Base-by-base conservation (phyloP, 306 rosid genomes). In the Glycyrrhiza uralensis region DNA sequence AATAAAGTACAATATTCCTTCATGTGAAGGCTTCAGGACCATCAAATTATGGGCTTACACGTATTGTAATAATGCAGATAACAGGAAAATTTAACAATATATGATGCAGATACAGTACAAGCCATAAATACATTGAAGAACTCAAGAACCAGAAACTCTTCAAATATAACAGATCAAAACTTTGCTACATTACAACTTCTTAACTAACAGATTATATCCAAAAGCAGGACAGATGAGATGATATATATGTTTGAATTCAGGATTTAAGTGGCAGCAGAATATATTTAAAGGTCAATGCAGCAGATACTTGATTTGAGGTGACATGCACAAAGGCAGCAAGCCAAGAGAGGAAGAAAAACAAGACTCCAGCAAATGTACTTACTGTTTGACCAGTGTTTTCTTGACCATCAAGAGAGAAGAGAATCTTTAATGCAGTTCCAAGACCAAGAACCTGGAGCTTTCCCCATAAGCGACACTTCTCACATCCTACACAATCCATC, bases 401-500 rank as follows among this genome's bases (percentile, higher is more conserved):
- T 68, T 76, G 87, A 42, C 86, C 89, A 55, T 94, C 78, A 60
- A 77, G 91, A 39, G 97, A 79, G 76, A 94, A 94, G 81, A 94
- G 99, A 80, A 94, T 89, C 66, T 91, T 82, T 56, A 94, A 81
- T 54, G 99, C 99, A 14, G 99, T 94, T 54, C 99, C 99, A 6
- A 94, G 96, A 52, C 99, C 99, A 71, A 83, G 99, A 82, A 94
- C 97, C 90, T 94, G 99, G 82, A 94, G 99, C 85, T 94, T 94
- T 66, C 99, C 99, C 99, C 99, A 94, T 41, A 94, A 83, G 15
- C 99, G 87, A 76, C 99, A 94, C 80, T 94, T 94, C 89, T 94
- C 99, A n/a, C 99, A 94, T 71, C 99, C 97, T 20, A 94, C 87
- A 74, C 99, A 94, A 73, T 94, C 99, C 99, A 94, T 94, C 84